phyloP scores from a whole-genome alignment of 2,329 filamentous ascomycete species.

The Hypocreales sp. region DNA sequence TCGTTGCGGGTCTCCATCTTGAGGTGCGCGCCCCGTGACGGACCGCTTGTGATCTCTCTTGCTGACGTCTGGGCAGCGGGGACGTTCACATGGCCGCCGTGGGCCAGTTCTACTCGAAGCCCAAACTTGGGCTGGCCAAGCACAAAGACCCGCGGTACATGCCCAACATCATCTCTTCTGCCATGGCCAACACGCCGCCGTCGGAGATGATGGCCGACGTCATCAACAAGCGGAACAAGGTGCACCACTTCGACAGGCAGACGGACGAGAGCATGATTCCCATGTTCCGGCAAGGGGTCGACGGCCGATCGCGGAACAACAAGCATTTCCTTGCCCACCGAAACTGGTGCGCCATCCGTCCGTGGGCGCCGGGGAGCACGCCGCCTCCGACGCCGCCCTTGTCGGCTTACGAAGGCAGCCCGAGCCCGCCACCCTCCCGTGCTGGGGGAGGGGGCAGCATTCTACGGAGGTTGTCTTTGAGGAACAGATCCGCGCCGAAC shows the following conservation, averaged over 20 bases:
- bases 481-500: constrained; percentile 16
- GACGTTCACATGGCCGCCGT: constrained; percentile 88
- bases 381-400: constrained; percentile 52
- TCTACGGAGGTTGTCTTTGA: constrained; percentile 27
- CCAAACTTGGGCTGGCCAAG: constrained; percentile 64
- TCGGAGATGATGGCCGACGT: constrained; percentile 80
- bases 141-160: constrained; percentile 93
- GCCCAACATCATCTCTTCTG: constrained; percentile 86
- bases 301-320: constrained; percentile 82
- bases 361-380: constrained; percentile 65
- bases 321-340: constrained; percentile 74
- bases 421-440: constrained; percentile 19
- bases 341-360: constrained; percentile 89
- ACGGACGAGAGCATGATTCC: constrained; percentile 96
- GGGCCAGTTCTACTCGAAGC: constrained; percentile 89
- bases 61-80: constrained; percentile 39
- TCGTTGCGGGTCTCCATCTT: constrained; percentile 84
- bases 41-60: too few relatives aligned
- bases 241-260: constrained; percentile 54
- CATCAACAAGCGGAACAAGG: constrained; percentile 82
- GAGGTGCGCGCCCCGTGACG: too few relatives aligned
- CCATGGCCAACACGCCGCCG: constrained; percentile 84
- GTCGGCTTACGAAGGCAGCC: constrained; percentile 27
- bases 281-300: constrained; percentile 77
- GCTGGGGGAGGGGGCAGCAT: constrained; percentile 18